Evolutionary conservation across 2,329 filamentous ascomycete species (phyloP).

Genomic region (Alternaria panax): DNA sequence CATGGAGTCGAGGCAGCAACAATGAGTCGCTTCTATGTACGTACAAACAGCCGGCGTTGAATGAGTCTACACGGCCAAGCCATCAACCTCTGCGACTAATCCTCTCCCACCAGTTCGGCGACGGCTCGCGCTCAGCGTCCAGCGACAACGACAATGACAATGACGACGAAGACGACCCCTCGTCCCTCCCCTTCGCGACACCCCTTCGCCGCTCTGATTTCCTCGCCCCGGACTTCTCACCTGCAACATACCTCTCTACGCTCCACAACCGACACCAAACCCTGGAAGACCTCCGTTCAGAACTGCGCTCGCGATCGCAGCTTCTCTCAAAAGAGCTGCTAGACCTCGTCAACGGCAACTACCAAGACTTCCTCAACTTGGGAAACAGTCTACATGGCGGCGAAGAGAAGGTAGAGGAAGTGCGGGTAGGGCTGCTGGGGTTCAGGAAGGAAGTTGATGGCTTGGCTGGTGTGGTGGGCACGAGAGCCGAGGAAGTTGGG

Average conservation of each 20-base stretch:
- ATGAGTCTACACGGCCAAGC: neutral
- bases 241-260: constrained; percentile 81
- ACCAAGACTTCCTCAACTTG: constrained; percentile 85
- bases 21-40: constrained; percentile 61
- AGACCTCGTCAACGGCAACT: constrained; percentile 94
- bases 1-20: constrained; percentile 22
- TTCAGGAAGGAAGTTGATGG: constrained; percentile 84
- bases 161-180: constrained; percentile 63
- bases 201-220: constrained; percentile 86
- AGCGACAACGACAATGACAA: constrained; percentile 12
- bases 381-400: constrained; percentile 84
- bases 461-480: constrained; percentile 70
- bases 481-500: constrained; percentile 69
- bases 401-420: constrained; percentile 89
- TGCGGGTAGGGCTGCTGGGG: constrained; percentile 83
- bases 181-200: constrained; percentile 83
- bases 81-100: neutral
- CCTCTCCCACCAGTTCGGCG: constrained; percentile 10
- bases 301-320: constrained; percentile 81
- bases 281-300: constrained; percentile 87
- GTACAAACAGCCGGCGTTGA: constrained; percentile 5
- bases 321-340: constrained; percentile 85
- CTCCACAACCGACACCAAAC: constrained; percentile 91
- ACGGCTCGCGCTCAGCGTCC: constrained; percentile 19
- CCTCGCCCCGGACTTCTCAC: constrained; percentile 75